A percentile compares a stretch with the other conserved stretches of the same genome.
These are phyloP conservation scores for Backusella tarrabulga DNA, from an alignment of 192 early-diverging fungal species.

Conservation along the genomic window DNA sequence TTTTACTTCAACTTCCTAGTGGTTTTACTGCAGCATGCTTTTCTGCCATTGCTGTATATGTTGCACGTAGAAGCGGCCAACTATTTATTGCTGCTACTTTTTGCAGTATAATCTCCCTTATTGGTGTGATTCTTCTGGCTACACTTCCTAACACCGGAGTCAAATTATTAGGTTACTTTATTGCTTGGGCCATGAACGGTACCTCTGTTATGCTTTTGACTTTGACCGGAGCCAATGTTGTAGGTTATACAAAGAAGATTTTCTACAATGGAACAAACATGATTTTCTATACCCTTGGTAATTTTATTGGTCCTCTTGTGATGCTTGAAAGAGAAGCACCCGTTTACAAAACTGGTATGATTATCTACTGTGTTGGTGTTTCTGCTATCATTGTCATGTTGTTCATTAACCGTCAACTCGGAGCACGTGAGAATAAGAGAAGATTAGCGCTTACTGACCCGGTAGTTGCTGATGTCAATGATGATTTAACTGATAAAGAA, in stretches of 20 bases:
- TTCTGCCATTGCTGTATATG: background rate
- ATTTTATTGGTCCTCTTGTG: slow-evolving; percentile 22
- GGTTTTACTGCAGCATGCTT: background rate
- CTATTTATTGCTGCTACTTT: background rate
- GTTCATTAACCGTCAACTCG: background rate
- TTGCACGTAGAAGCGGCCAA: slow-evolving; percentile 7
- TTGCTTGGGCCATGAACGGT: slow-evolving; percentile 15
- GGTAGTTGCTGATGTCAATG: background rate
- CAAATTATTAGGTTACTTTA: slow-evolving; percentile 14
- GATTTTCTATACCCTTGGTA: slow-evolving; percentile 18
- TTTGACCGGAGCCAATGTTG: slow-evolving; percentile 1
- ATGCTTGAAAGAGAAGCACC: slow-evolving; percentile 14
- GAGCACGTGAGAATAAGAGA: slow-evolving; percentile 8
- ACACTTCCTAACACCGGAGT: background rate
- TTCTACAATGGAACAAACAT: slow-evolving; percentile 6
- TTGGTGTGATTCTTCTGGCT: slow-evolving; percentile 13
- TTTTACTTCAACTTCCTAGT: slow-evolving; percentile 18
- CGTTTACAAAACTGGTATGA: slow-evolving; percentile 20
- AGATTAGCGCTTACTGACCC: background rate
- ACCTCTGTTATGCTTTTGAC: slow-evolving; percentile 10
- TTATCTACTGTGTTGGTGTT: slow-evolving; percentile 1
- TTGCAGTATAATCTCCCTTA: background rate
- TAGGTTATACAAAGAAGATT: slow-evolving; percentile 27
- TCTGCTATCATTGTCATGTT: slow-evolving; percentile 10
- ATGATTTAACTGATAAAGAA: slow-evolving; percentile 24